Conservation (phyloP, 345 rosid genomes). For the Nasturtium officinale region DNA sequence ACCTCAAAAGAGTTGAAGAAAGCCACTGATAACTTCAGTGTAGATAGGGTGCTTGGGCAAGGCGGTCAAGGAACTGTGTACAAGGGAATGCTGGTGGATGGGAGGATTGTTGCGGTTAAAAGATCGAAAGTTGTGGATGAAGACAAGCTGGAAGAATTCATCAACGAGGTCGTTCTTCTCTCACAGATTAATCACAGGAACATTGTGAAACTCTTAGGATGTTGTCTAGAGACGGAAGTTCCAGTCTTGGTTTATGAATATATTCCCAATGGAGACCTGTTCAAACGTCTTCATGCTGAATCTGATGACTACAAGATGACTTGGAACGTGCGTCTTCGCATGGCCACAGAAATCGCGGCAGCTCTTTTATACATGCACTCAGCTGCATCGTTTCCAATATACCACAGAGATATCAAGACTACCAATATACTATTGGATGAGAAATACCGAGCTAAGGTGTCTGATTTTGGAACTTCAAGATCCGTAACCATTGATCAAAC, state of each 20-base stretch:
- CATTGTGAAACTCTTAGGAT: neutral
- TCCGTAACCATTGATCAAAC: constrained; percentile 45
- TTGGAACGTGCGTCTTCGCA: constrained; percentile 48
- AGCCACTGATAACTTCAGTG: constrained; percentile 27
- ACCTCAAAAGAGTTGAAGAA: constrained; percentile 24
- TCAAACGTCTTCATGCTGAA: constrained; percentile 42
- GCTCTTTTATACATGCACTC: constrained; percentile 49
- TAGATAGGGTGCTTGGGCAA: constrained; percentile 38
- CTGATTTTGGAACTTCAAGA: constrained; percentile 57
- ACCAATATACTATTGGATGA: constrained; percentile 47
- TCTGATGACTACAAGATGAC: constrained; percentile 23
- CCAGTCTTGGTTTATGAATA: neutral
- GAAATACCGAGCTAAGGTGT: constrained; percentile 40
- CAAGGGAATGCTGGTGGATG: constrained; percentile 33
- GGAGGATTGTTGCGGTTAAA: neutral
- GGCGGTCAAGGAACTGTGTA: constrained; percentile 50
- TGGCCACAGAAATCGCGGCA: constrained; percentile 41
- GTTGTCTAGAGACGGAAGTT: neutral
- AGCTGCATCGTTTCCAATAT: constrained; percentile 42
- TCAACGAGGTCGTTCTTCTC: neutral
- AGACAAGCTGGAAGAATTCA: neutral
- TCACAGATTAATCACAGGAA: neutral
- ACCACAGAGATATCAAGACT: constrained; percentile 49
- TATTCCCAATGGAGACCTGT: constrained; percentile 44
- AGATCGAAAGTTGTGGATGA: neutral